A percentile compares a stretch with the other conserved stretches of the same genome.
These are phyloP conservation scores for Aphanomyces astaci DNA, from an alignment of 352 stramenopile genomes.

Conservation along the genomic window DNA sequence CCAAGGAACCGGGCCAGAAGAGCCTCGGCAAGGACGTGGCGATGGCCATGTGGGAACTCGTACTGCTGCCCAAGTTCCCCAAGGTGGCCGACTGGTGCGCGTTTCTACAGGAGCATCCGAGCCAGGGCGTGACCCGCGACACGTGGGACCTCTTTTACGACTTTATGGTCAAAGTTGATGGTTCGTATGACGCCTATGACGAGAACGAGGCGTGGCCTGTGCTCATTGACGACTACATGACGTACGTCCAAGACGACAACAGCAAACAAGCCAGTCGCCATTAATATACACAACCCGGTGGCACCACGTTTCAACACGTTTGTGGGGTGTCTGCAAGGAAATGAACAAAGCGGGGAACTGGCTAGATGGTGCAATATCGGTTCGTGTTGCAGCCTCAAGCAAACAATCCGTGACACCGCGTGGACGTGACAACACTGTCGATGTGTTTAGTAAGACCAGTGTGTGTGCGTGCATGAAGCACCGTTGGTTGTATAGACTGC, in stretches of 20 bases:
- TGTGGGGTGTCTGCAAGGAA: too few relatives aligned
- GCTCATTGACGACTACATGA: slow-evolving; percentile 86
- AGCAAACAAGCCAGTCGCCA: not conserved
- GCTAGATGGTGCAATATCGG: too few relatives aligned
- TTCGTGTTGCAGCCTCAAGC: too few relatives aligned
- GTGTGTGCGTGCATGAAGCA: too few relatives aligned
- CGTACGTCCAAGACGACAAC: slow-evolving; percentile 68
- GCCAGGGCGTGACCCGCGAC: slow-evolving; percentile 77
- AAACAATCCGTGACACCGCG: too few relatives aligned
- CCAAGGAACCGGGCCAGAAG: slow-evolving; percentile 83
- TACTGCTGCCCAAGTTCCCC: slow-evolving; percentile 55
- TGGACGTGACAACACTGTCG: too few relatives aligned
- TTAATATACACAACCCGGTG: not conserved
- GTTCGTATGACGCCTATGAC: slow-evolving; percentile 78
- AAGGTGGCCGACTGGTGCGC: slow-evolving; percentile 60
- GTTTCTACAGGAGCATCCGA: slow-evolving; percentile 70
- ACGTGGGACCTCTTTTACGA: slow-evolving; percentile 82
- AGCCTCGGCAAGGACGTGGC: slow-evolving; percentile 81
- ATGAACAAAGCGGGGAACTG: too few relatives aligned
- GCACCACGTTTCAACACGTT: too few relatives aligned
- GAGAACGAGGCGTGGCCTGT: slow-evolving; percentile 86
- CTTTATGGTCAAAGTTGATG: slow-evolving; percentile 75
- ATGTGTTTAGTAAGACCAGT: too few relatives aligned
- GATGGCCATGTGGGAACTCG: slow-evolving; percentile 78
- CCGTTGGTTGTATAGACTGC: too few relatives aligned